These are phyloP conservation scores for Calonectria naviculata DNA, from an alignment of 2,329 filamentous ascomycete species.

Conservation along the genomic window DNA sequence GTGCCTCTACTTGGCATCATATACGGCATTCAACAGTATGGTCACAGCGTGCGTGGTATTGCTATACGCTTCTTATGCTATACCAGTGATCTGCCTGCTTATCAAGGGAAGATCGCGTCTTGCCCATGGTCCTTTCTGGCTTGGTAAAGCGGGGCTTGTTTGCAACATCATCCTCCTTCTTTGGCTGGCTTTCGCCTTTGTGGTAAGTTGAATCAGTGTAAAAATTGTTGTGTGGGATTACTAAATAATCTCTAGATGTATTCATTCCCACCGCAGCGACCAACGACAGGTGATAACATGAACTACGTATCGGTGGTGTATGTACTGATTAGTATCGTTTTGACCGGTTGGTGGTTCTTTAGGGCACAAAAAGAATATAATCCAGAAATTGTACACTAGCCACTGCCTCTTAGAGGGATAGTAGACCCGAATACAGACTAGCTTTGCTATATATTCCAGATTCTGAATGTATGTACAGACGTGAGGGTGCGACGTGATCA, in stretches of 20 bases:
- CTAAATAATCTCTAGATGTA: conserved; percentile 3
- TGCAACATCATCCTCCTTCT: conserved; percentile 11
- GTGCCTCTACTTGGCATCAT: conserved; percentile 4
- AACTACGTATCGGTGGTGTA: conserved; percentile 14
- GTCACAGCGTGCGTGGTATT: conserved; percentile 18
- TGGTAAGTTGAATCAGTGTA: neutral
- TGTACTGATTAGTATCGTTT: neutral
- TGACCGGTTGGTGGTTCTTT: neutral
- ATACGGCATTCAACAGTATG: conserved; percentile 16
- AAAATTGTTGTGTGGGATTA: too few relatives aligned
- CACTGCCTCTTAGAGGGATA: neutral
- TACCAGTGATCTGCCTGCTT: conserved; percentile 10
- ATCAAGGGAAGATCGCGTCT: conserved; percentile 8
- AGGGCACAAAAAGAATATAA: neutral
- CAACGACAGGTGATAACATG: neutral
- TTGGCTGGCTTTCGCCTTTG: conserved; percentile 14
- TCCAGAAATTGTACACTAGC: neutral
- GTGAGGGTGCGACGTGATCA: neutral
- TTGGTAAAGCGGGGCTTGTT: conserved; percentile 6
- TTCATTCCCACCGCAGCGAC: neutral
- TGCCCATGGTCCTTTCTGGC: conserved; percentile 11
- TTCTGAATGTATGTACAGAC: neutral
- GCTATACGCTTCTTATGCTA: conserved; percentile 11
- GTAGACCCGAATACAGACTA: neutral
- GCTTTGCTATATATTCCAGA: neutral